Percentiles rank a stretch among this genome's conserved stretches.
These are phyloP conservation scores for Euptelea pleiosperma DNA, from an alignment of 164 flowering plant species.

Conservation along the genomic window DNA sequence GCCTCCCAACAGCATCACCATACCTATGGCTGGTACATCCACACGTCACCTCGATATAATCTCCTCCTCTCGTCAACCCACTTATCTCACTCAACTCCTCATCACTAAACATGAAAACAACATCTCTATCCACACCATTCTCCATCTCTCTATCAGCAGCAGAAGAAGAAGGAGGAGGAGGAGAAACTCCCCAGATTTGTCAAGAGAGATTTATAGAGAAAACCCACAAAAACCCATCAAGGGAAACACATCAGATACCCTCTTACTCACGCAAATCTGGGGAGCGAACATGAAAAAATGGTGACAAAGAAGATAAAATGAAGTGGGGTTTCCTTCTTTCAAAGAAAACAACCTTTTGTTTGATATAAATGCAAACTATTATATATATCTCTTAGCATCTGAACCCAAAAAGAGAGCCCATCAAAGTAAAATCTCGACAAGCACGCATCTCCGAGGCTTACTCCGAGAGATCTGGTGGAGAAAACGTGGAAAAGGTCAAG, in stretches of 20 bases:
- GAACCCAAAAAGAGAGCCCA: slow-evolving; percentile 1
- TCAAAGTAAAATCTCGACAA: slow-evolving; percentile 11
- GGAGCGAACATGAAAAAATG: neutral
- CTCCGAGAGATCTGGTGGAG: slow-evolving; percentile 19
- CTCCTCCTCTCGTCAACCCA: slow-evolving; percentile 58
- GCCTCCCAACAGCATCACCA: slow-evolving; percentile 85
- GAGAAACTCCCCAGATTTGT: slow-evolving; percentile 5
- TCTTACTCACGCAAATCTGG: too few relatives aligned
- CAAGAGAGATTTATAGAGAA: slow-evolving; percentile 6
- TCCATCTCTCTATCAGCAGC: slow-evolving; percentile 33
- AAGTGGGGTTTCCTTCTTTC: too few relatives aligned
- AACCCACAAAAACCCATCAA: slow-evolving; percentile 21
- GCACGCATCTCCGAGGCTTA: slow-evolving; percentile 10
- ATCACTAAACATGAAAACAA: slow-evolving; percentile 45
- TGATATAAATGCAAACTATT: too few relatives aligned
- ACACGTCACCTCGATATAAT: slow-evolving; percentile 64
- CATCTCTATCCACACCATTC: slow-evolving; percentile 33
- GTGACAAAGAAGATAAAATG: too few relatives aligned
- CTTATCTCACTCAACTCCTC: slow-evolving; percentile 69
- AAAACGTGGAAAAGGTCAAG: slow-evolving; percentile 5
- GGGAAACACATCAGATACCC: slow-evolving; percentile 1
- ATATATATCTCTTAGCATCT: too few relatives aligned
- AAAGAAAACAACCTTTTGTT: too few relatives aligned
- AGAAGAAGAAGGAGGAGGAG: slow-evolving; percentile 2
- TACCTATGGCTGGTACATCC: slow-evolving; percentile 80